These are phyloP conservation scores for Bacidia gigantensis DNA, from an alignment of 495 filamentous ascomycete genomes.

Conservation along the genomic window DNA sequence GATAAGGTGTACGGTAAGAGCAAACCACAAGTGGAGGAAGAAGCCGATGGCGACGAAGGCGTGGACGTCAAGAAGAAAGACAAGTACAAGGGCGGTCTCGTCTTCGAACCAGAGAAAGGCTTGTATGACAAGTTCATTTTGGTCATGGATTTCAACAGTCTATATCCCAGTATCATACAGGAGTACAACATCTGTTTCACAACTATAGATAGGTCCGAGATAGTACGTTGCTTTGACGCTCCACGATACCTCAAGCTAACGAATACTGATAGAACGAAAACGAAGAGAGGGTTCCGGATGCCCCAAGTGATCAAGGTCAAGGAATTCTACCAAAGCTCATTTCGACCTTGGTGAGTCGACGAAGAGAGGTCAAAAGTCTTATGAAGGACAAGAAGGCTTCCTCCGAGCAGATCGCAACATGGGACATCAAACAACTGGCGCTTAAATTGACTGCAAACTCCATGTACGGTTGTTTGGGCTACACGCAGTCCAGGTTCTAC, in stretches of 20 bases:
- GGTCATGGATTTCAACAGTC: conserved; percentile 99
- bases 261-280: conserved; percentile 46
- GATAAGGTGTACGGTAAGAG: conserved; percentile 70
- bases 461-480: conserved; percentile 98
- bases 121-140: conserved; percentile 93
- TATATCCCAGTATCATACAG: conserved; percentile 97
- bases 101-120: conserved; percentile 95
- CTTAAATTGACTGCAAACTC: conserved; percentile 97
- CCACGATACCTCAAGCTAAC: conserved; percentile 5
- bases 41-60: conserved; percentile 57
- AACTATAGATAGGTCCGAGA: conserved; percentile 65
- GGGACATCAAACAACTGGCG: conserved; percentile 96
- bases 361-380: conserved; percentile 79
- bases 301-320: conserved; percentile 56
- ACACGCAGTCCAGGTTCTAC: conserved; percentile 91
- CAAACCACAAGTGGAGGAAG: conserved; percentile 52
- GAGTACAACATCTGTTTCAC: conserved; percentile 99
- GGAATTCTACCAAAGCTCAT: conserved; percentile 86
- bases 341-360: conserved; percentile 72
- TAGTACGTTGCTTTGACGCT: conserved; percentile 28
- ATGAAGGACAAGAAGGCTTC: conserved; percentile 92
- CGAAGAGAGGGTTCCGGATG: conserved; percentile 58
- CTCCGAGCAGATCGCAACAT: conserved; percentile 74
- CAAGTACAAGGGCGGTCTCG: conserved; percentile 95
- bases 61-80: conserved; percentile 84